phyloP scores from a whole-genome alignment of 2,329 filamentous ascomycete genomes.

The Neonectria ditissima region DNA sequence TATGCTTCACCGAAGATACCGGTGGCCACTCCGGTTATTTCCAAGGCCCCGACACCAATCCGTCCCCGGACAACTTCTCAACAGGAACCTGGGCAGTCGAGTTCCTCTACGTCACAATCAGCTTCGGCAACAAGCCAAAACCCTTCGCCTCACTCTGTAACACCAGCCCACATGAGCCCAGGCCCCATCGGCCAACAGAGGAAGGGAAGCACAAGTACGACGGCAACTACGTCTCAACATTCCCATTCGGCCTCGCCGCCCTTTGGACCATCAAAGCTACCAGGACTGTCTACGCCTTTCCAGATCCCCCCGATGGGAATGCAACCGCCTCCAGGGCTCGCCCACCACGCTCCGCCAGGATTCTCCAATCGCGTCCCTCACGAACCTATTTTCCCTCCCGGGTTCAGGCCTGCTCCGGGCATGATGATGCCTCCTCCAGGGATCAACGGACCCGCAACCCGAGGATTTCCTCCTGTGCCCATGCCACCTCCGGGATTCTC shows the following conservation, averaged over 20 bases:
- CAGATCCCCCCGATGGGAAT: slow-evolving; percentile 68
- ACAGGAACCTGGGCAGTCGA: slow-evolving; percentile 76
- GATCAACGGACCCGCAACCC: slow-evolving; percentile 57
- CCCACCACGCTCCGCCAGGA: slow-evolving; percentile 56
- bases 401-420: slow-evolving; percentile 59
- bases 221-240: slow-evolving; percentile 45
- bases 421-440: slow-evolving; percentile 65
- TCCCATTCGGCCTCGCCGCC: slow-evolving; percentile 69
- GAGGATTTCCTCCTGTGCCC: slow-evolving; percentile 56
- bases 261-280: slow-evolving; percentile 49
- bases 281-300: slow-evolving; percentile 59
- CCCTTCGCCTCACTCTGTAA: slow-evolving; percentile 70
- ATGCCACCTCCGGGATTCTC: slow-evolving; percentile 55
- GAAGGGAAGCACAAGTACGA: slow-evolving; percentile 67
- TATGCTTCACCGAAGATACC: slow-evolving; percentile 84
- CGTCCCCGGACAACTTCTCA: slow-evolving; percentile 83
- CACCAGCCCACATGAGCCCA: slow-evolving; percentile 74
- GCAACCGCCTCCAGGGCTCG: slow-evolving; percentile 56
- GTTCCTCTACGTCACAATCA: slow-evolving; percentile 77
- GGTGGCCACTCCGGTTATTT: slow-evolving; percentile 82
- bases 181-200: slow-evolving; percentile 71
- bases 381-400: slow-evolving; percentile 60
- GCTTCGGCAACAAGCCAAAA: slow-evolving; percentile 66
- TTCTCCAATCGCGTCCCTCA: slow-evolving; percentile 71
- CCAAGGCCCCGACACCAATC: slow-evolving; percentile 85